Conservation (phyloP, 2,329 filamentous ascomycete species). For the Tolypocladium paradoxum region DNA sequence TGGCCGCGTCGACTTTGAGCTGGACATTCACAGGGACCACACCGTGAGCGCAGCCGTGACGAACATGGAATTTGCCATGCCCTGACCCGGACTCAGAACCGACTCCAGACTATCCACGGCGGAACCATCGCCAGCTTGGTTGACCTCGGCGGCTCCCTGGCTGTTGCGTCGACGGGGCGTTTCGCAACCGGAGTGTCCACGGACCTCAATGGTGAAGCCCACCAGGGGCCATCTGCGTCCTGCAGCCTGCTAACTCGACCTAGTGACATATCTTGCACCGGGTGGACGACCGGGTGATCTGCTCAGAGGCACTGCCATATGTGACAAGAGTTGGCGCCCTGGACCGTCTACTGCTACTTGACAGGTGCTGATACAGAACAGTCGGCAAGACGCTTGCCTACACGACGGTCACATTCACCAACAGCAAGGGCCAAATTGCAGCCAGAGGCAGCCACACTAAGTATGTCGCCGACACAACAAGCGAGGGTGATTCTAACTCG, state of each 20-base stretch:
- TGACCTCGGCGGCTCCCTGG: constrained; percentile 53
- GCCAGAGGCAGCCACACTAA: constrained; percentile 57
- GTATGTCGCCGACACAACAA: constrained; percentile 23
- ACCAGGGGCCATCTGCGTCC: accelerated
- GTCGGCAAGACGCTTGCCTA: constrained; percentile 55
- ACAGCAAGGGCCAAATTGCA: constrained; percentile 46
- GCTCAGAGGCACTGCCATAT: constrained; percentile 44
- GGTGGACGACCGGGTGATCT: constrained; percentile 48
- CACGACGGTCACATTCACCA: constrained; percentile 48
- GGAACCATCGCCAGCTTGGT: constrained; percentile 71
- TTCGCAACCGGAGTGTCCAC: constrained; percentile 56
- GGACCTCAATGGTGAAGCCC: constrained; percentile 44
- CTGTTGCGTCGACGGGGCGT: constrained; percentile 52
- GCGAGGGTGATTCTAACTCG: constrained; percentile 2
- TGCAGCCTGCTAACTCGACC: constrained; percentile 1
- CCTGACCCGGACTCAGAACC: constrained; percentile 42
- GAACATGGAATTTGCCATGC: not conserved
- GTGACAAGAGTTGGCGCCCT: constrained; percentile 46
- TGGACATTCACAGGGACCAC: constrained; percentile 64
- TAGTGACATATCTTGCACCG: constrained; percentile 52
- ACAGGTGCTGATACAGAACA: constrained; percentile 15
- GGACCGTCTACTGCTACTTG: not conserved
- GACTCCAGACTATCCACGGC: constrained; percentile 65
- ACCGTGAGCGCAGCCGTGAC: constrained; percentile 40
- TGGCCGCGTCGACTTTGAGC: constrained; percentile 64